Evolutionary conservation across 2,329 filamentous ascomycete species (phyloP).

Genomic region (Ophioceras dolichostomum): DNA sequence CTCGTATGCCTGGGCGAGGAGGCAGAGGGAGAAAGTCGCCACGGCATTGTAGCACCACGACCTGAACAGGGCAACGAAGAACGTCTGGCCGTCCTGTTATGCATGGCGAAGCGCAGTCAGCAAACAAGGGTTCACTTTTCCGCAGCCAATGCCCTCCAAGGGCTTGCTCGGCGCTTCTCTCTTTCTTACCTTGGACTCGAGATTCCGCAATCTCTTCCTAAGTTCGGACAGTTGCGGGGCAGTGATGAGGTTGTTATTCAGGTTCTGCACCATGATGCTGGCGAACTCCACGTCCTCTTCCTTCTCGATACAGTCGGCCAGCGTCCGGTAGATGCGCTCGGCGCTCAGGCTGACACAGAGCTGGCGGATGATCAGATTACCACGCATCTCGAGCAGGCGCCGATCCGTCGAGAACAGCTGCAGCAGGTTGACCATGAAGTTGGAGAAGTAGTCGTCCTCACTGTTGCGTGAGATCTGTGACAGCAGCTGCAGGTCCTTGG

Average conservation of each 20-base stretch:
- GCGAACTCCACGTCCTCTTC: conserved; percentile 98
- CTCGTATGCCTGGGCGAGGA: conserved; percentile 94
- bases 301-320: conserved; percentile 93
- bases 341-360: conserved; percentile 86
- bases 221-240: conserved; percentile 88
- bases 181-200: conserved; percentile 61
- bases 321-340: conserved; percentile 87
- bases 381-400: conserved; percentile 77
- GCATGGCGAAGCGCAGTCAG: no score
- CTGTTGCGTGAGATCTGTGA: conserved; percentile 95
- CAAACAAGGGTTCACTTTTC: no score
- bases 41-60: conserved; percentile 99
- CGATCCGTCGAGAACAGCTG: conserved; percentile 94
- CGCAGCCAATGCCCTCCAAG: no score
- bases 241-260: conserved; percentile 98
- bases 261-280: conserved; percentile 98
- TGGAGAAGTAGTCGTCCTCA: conserved; percentile 93
- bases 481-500: conserved; percentile 80
- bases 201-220: conserved; percentile 76
- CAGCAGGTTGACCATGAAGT: conserved; percentile 94
- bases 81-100: conserved; percentile 83
- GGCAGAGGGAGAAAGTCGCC: conserved; percentile 88
- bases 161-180: no score
- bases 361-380: conserved; percentile 93
- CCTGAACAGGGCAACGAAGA: conserved; percentile 88